Evolutionary conservation across 2,329 filamentous ascomycete species (phyloP).

Genomic region (Cyphellophora europaea): DNA sequence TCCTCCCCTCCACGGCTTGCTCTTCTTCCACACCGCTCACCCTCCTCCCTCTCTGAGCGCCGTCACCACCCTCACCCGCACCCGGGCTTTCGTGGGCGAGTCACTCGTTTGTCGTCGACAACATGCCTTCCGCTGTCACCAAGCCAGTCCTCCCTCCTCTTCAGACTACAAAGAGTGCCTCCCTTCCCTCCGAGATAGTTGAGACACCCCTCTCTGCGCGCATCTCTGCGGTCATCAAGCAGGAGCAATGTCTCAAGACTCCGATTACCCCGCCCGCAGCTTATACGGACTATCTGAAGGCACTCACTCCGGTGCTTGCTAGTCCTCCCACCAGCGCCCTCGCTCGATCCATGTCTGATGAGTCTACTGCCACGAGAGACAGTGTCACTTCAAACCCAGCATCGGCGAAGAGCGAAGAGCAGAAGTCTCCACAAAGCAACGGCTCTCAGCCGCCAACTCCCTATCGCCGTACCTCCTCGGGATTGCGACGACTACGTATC

Average conservation of each 20-base stretch:
- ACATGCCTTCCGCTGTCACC: slow-evolving; percentile 18
- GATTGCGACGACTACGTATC: slow-evolving; percentile 57
- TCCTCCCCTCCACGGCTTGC: neutral
- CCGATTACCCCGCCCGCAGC: slow-evolving; percentile 85
- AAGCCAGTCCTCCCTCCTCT: slow-evolving; percentile 32
- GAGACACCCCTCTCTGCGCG: slow-evolving; percentile 32
- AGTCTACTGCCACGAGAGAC: slow-evolving; percentile 29
- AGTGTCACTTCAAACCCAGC: slow-evolving; percentile 27
- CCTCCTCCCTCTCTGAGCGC: slow-evolving; percentile 11
- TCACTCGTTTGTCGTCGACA: slow-evolving; percentile 20
- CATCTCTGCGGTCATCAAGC: slow-evolving; percentile 57
- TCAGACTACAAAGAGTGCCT: slow-evolving; percentile 33
- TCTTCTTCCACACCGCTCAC: slow-evolving; percentile 12
- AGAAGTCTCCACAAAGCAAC: slow-evolving; percentile 48
- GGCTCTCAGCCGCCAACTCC: slow-evolving; percentile 48
- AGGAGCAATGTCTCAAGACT: slow-evolving; percentile 60
- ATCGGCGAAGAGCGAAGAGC: slow-evolving; percentile 41
- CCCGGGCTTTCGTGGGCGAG: slow-evolving; percentile 6
- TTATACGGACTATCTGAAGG: slow-evolving; percentile 88
- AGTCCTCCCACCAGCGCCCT: slow-evolving; percentile 53
- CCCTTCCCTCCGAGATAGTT: slow-evolving; percentile 48
- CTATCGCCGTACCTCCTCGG: slow-evolving; percentile 50
- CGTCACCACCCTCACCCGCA: slow-evolving; percentile 9
- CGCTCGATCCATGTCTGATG: slow-evolving; percentile 25
- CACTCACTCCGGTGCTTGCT: slow-evolving; percentile 60